Evolutionary conservation across 352 stramenopile species (phyloP), one percentile per base, ranked within the genome.

Genomic region (Phytophthora colocasiae): DNA sequence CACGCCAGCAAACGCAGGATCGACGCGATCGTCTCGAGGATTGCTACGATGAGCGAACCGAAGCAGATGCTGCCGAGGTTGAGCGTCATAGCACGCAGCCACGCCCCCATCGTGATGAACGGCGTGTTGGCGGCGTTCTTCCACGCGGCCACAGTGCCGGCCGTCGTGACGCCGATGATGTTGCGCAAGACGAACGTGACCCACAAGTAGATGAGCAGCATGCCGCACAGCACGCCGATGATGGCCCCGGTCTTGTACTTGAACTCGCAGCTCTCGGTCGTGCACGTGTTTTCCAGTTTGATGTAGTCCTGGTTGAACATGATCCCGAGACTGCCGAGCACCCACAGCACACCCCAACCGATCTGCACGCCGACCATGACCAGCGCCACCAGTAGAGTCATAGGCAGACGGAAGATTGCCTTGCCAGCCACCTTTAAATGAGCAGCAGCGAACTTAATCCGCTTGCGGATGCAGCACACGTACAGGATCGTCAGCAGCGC

Each of bases 131-230:
- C 78, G 4, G 92, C 78, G 58, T 87, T 88, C 64, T 92, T 86
- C 96, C 96, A 99, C 14, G 89, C 91, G 15, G 82, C 91, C 24
- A 98, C 89, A 0, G 87, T 97, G 22, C 93, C 94, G 14, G 92
- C 84, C 6, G 96, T 89, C 9, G 93, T 97, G 27, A 95, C 86
- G 24, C 90, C 86, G 48, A 98, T 84, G 27, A 98, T 71, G 74
- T 98, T 98, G 60, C 78, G 78, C 55, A 95, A 60, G 39, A 98
- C 87, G 39, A 89, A 87, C 4, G 72, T 85, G 36, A 83, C 89
- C 95, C 95, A 99, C 74, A 97, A 98, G 73, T 96, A 98, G 41
- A 93, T 89, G n/a, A 98, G 43, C 41, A 98, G 66, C 72, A 98
- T 92, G 19, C 82, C 69, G 62, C 97, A 96, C 14, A 94, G 71